A percentile compares a stretch with the other conserved stretches of the same genome.
These are phyloP conservation scores for Podospora appendiculata DNA, from an alignment of 495 filamentous ascomycete genomes.

Conservation along the genomic window DNA sequence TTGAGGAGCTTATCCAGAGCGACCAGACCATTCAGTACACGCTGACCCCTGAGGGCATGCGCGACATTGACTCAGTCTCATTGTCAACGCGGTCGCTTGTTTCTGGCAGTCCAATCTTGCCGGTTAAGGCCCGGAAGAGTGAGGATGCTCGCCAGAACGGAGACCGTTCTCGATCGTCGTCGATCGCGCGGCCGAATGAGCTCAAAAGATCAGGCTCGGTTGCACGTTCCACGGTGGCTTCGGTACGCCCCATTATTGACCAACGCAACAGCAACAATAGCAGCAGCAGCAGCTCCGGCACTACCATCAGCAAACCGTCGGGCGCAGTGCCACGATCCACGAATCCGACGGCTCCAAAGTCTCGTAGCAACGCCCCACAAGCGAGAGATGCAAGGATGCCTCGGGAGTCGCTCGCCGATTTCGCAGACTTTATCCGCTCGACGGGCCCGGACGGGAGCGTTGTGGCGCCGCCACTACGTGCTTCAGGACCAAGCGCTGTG, in stretches of 20 bases:
- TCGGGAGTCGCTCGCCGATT: constrained; percentile 60
- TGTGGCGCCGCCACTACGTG: constrained; percentile 9
- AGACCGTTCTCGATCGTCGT: constrained; percentile 35
- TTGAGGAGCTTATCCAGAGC: constrained; percentile 86
- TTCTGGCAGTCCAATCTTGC: constrained; percentile 26
- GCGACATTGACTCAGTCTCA: constrained; percentile 64
- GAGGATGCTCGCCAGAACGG: constrained; percentile 28
- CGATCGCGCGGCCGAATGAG: constrained; percentile 18
- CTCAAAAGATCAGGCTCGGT: constrained; percentile 30
- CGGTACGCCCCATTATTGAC: constrained; percentile 29
- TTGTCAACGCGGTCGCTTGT: constrained; percentile 25
- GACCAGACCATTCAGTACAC: constrained; percentile 91
- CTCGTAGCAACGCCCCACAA: constrained; percentile 32
- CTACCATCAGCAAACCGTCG: constrained; percentile 3
- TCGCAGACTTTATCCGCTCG: constrained; percentile 79
- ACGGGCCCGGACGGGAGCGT: constrained; percentile 56
- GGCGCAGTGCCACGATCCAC: constrained; percentile 20
- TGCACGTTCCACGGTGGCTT: constrained; percentile 29
- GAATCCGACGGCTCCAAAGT: constrained; percentile 20
- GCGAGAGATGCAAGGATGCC: constrained; percentile 61
- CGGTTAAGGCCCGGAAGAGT: constrained; percentile 30
- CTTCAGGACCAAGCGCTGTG: constrained; percentile 1
- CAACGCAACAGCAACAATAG: constrained; percentile 17
- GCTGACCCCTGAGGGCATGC: constrained; percentile 80
- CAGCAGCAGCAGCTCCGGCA: constrained; percentile 4